Base-by-base conservation (phyloP, 1,284 basidiomycete genomes). In the Malassezia equina region DNA sequence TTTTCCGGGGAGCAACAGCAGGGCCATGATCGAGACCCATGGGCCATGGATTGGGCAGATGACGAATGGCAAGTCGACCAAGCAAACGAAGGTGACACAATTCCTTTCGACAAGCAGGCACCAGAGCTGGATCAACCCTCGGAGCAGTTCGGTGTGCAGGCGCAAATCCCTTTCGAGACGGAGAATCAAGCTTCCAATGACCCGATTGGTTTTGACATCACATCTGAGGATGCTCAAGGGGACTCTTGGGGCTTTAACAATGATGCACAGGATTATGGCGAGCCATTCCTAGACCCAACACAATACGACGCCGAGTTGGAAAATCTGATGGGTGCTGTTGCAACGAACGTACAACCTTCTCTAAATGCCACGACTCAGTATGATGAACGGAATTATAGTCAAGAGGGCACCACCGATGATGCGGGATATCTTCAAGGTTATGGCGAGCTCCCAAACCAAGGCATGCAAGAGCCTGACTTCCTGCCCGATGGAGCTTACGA, bases 261-360 rank as follows among this genome's bases (percentile, higher is more conserved):
- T 24, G 42, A 27, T 27, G 24, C 42, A 43, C 46, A 48, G 17
- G 46, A 39, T 25, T 43, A 44, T 23, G 44, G 21, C 13, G 47
- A 49, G 31, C 41, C 40, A 13, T 57, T 57, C 41, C 43, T 59
- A 12, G 55, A 55, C n/a, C 51, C 52, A 13, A 51, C 52, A 13
- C 57, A 59, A 49, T 55, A 54, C 27, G 52, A 55, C 7, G 45
- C 52, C 7, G 52, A 52, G 36, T 34, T 52, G n/a, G 36, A 48
- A 21, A 31, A 55, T 32, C 28, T 46, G n/a, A 33, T 41, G 34
- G 25, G 47, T 23, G 23, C 25, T 21, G 15, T 15, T 5, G 17
- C 8, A 9, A 27, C 28, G 2, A 15, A 39, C 11, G 15, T 24
- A 2, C 34, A 34, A 15, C 8, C 32, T 6, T 8, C 24, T 6